Conservation (phyloP, 805 yeast genomes). For the Candida incommunis region DNA sequence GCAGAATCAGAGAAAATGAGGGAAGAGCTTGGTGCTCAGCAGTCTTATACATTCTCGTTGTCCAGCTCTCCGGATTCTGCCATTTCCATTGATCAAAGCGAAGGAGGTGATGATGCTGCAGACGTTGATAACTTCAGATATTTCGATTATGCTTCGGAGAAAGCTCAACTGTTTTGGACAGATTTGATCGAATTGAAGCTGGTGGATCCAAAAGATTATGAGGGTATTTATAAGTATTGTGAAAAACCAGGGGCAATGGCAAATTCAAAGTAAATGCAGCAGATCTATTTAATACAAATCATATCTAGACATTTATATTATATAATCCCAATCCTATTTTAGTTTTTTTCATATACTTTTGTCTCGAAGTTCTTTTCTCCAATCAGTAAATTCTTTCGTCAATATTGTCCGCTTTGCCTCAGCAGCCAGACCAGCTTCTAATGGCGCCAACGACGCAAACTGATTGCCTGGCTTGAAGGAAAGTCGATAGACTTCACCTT, state of each 20-base stretch:
- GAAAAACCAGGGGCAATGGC: too few species aligned
- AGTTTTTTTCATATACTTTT: too few species aligned
- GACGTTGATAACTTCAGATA: constrained; percentile 48
- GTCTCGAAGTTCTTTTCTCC: constrained; percentile 8
- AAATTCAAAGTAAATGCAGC: constrained; percentile 1
- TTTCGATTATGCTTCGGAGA: constrained; percentile 58
- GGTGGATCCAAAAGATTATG: constrained; percentile 22
- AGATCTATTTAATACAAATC: too few species aligned
- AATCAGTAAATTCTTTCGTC: constrained; percentile 11
- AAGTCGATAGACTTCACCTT: constrained; percentile 26
- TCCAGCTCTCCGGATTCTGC: constrained; percentile 31
- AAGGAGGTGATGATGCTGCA: constrained; percentile 11
- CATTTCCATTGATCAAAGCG: constrained; percentile 18
- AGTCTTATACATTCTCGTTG: constrained; percentile 10
- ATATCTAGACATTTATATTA: too few species aligned
- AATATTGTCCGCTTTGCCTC: constrained; percentile 12
- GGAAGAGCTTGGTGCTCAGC: background rate
- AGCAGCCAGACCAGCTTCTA: constrained; percentile 5
- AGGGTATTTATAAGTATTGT: constrained; percentile 10
- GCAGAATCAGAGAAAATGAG: constrained; percentile 11
- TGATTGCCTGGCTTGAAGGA: constrained; percentile 3
- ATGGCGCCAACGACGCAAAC: constrained; percentile 8
- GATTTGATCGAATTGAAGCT: constrained; percentile 56
- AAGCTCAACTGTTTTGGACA: constrained; percentile 57
- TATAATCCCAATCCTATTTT: too few species aligned